Evolutionary conservation across 805 yeast species (phyloP), one percentile per base, ranked within the genome.

Genomic region (Myxozyma geophila): DNA sequence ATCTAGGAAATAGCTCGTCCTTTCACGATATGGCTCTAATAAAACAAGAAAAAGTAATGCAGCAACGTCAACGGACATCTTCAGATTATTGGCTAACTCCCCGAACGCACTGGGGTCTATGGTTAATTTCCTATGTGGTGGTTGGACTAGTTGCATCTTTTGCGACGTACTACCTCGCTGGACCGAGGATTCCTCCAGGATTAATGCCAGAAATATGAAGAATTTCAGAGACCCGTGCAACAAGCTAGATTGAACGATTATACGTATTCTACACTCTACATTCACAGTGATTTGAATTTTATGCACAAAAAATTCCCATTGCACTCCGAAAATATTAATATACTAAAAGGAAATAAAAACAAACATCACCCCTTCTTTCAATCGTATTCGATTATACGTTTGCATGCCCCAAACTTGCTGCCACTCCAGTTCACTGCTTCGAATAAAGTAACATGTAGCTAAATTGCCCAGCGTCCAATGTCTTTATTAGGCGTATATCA

Each of bases 111-210:
- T 44, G n/a, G n/a, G 46, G 47, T 17, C n/a, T 19, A n/a, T 52
- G 57, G 62, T 6, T 58, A 12, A 19, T 44, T 5, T 58, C 62
- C 1, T 58, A 58, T 19, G 41, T 39, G 6, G 47, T 41, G 13
- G 58, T 58, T 7, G 62, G 58, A 6, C 13, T 58, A 13, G 10
- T 52, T 15, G 52, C 62, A 12, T 58, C 62, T n/a, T 43, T 28
- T 35, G 47, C n/a, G 28, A 58, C 62, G 13, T 60, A 47, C 35
- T 44, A 49, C 36, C 19, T 48, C 13, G 21, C 44, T 46, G 37
- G 36, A 13, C 40, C 39, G 51, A 21, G 35, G 21, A n/a, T 12
- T 40, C 21, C 12, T 39, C 3, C 43, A 39, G 43, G n/a, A 39
- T 3, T 39, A 12, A 39, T 2, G 13, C 21, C 17, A 43, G 21